These are phyloP conservation scores for Zoysia matrella DNA, from an alignment of 202 grass and related monocot species.

Conservation along the genomic window DNA sequence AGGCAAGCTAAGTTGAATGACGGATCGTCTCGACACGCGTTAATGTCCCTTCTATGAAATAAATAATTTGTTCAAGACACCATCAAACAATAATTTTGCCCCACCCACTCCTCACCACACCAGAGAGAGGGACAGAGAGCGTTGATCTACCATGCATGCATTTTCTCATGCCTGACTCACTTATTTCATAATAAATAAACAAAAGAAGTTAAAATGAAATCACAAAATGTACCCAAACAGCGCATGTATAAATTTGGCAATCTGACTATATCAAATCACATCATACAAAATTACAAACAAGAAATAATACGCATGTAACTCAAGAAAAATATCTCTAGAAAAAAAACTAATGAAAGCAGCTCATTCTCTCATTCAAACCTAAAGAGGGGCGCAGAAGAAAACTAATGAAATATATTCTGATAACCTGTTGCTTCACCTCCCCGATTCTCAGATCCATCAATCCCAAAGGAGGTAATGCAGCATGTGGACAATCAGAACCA, in stretches of 20 bases:
- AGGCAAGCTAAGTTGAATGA: not conserved
- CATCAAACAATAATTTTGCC: not conserved
- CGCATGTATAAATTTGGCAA: not conserved
- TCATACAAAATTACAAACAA: not conserved
- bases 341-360: not conserved
- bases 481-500: not conserved
- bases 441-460: not conserved
- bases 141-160: not conserved
- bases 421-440: not conserved
- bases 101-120: not conserved
- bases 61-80: not conserved
- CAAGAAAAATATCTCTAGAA: not conserved
- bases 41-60: not conserved
- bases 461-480: not conserved
- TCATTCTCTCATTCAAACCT: not conserved
- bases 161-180: not conserved
- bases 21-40: not conserved
- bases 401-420: too few species aligned
- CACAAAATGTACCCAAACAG: not conserved
- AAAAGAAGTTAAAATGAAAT: not conserved
- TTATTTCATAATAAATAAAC: not conserved
- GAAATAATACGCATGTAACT: not conserved
- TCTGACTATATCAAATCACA: conserved; percentile 10
- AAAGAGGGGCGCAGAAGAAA: not conserved
- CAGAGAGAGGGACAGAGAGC: not conserved